phyloP scores from a whole-genome alignment of 2,329 filamentous ascomycete species.

The Capronia coronata region DNA sequence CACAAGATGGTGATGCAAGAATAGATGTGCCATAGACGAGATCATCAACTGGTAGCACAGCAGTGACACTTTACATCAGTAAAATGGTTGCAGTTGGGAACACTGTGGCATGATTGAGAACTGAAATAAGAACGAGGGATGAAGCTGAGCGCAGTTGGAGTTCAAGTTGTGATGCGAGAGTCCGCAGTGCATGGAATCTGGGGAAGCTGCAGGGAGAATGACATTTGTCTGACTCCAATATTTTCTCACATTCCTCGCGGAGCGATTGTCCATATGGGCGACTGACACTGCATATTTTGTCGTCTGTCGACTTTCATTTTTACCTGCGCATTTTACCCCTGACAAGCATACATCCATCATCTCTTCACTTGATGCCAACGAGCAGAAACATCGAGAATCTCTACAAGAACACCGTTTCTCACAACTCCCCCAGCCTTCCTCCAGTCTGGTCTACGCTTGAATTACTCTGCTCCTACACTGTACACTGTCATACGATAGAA shows the following conservation, averaged over 20 bases:
- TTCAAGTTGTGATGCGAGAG: too few species aligned
- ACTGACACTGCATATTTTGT: too few species aligned
- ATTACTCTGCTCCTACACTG: too few species aligned
- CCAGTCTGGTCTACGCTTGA: too few species aligned
- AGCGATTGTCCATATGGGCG: too few species aligned
- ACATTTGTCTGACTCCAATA: background rate
- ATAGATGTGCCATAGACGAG: constrained; percentile 7
- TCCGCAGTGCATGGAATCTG: constrained; percentile 5
- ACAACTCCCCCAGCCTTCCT: too few species aligned
- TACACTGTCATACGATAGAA: too few species aligned
- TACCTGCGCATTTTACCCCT: too few species aligned
- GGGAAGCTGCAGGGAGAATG: background rate
- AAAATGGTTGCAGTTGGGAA: constrained; percentile 4
- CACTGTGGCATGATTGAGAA: constrained; percentile 19
- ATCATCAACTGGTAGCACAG: constrained; percentile 7
- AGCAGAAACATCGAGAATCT: background rate
- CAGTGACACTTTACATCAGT: background rate
- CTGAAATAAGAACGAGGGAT: background rate
- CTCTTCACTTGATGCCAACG: too few species aligned
- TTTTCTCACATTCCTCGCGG: background rate
- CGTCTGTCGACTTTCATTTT: too few species aligned
- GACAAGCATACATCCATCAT: too few species aligned
- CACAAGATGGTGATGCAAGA: constrained; percentile 22
- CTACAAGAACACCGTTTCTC: background rate
- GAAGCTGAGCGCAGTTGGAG: too few species aligned